A percentile compares a stretch with the other conserved stretches of the same genome.
Evolutionary conservation across 495 filamentous ascomycete species (phyloP).

Genomic region (Clohesyomyces aquaticus): DNA sequence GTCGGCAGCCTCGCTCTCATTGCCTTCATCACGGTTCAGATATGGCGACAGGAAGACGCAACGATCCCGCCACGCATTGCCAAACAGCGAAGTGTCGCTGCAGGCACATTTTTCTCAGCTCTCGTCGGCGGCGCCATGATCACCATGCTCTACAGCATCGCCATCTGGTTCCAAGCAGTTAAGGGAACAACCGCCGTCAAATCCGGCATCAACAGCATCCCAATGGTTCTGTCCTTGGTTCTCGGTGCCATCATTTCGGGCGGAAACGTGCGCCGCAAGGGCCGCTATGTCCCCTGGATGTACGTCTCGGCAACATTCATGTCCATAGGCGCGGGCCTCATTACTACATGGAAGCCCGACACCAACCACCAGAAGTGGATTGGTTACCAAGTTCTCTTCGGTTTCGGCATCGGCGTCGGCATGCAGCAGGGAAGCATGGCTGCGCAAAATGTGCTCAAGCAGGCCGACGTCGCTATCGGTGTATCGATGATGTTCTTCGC

Average conservation of each 20-base stretch:
- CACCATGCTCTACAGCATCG: constrained; percentile 38
- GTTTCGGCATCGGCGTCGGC: constrained; percentile 63
- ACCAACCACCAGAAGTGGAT: constrained; percentile 66
- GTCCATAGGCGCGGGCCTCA: constrained; percentile 69
- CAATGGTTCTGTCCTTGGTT: constrained; percentile 26
- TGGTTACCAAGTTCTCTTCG: constrained; percentile 73
- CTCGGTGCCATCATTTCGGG: constrained; percentile 58
- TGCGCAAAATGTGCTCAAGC: constrained; percentile 7
- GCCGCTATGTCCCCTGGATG: constrained; percentile 80
- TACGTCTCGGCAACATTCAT: constrained; percentile 61
- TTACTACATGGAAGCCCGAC: constrained; percentile 65
- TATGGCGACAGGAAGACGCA: constrained; percentile 69
- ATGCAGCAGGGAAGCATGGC: constrained; percentile 9
- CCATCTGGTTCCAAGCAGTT: constrained; percentile 36
- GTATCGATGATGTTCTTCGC: constrained; percentile 39
- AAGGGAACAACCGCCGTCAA: constrained; percentile 4
- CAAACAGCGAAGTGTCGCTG: constrained; percentile 67
- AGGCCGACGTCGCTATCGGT: constrained; percentile 22
- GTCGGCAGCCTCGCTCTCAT: constrained; percentile 68
- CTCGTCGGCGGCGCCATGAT: constrained; percentile 67
- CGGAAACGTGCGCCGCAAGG: constrained; percentile 59
- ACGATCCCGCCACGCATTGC: constrained; percentile 76
- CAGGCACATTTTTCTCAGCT: constrained; percentile 57
- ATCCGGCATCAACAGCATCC: constrained; percentile 27
- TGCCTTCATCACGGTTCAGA: constrained; percentile 66